phyloP scores from a whole-genome alignment of 139 green algal species.

The Chlamydomonas sphaeroides region DNA sequence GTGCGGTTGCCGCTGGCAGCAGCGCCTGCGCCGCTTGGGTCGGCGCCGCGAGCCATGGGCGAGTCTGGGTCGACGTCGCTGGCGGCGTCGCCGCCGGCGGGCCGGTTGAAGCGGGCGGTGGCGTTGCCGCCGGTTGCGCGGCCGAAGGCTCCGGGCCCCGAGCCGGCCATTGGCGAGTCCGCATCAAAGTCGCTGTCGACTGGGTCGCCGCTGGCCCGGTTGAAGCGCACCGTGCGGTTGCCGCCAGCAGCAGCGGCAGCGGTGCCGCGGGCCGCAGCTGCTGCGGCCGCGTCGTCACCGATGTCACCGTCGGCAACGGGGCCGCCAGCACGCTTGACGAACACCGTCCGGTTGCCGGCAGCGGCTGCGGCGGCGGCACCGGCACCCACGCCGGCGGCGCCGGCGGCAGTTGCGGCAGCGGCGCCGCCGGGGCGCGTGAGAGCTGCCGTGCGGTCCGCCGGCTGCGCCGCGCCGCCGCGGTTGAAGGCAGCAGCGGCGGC shows the following conservation, averaged over 20 bases:
- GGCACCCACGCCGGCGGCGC: too few species aligned
- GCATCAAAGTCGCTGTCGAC: background rate
- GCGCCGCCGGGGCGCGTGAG: too few species aligned
- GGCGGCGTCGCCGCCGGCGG: background rate
- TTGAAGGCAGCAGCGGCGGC: too few species aligned
- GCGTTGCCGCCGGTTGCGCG: slow-evolving; percentile 4
- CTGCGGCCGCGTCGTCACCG: background rate
- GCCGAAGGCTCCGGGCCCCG: too few species aligned
- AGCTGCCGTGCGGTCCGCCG: too few species aligned
- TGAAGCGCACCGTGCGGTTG: slow-evolving; percentile 3
- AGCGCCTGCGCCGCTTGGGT: background rate
- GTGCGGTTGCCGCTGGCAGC: background rate
- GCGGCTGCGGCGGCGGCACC: too few species aligned
- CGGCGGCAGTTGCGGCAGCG: too few species aligned
- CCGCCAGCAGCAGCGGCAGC: background rate
- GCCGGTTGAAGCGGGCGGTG: background rate
- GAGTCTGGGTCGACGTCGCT: too few species aligned
- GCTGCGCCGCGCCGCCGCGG: too few species aligned
- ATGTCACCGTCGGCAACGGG: background rate
- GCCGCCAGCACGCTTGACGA: background rate
- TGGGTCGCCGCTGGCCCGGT: too few species aligned
- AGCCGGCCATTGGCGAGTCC: too few species aligned
- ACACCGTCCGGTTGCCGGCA: background rate
- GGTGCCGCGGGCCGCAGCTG: background rate
- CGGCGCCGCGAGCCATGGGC: background rate